Evolutionary conservation across 108 stramenopile species (phyloP).

Genomic region (Asterionellopsis glacialis): DNA sequence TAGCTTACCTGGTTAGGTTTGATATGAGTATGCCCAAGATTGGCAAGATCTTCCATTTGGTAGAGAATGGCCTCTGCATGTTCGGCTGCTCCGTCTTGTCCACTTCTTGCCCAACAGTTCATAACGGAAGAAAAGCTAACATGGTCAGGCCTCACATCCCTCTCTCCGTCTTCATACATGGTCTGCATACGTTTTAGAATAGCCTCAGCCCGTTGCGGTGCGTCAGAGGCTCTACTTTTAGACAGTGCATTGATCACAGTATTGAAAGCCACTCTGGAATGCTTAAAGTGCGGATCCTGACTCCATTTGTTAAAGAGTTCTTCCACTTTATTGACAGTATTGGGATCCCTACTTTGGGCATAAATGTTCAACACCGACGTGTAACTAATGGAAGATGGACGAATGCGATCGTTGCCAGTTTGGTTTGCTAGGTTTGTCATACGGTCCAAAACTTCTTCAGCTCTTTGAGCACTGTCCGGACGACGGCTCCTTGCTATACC

Average conservation of each 20-base stretch:
- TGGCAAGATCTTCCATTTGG: constrained; percentile 7
- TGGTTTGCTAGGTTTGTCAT: neutral
- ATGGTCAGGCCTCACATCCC: constrained; percentile 3
- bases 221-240: constrained; percentile 7
- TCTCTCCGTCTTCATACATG: neutral
- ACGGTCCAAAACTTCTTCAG: neutral
- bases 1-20: constrained; percentile 5
- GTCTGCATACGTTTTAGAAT: constrained; percentile 27
- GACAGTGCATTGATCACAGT: constrained; percentile 8
- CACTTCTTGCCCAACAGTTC: constrained; percentile 18
- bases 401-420: neutral
- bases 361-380: constrained; percentile 33
- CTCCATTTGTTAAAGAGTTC: constrained; percentile 26
- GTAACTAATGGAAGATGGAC: constrained; percentile 14
- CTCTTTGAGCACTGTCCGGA: neutral
- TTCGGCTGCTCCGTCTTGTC: constrained; percentile 11
- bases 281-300: constrained; percentile 1
- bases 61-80: constrained; percentile 16
- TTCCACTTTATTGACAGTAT: constrained; percentile 31
- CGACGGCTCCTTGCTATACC: neutral
- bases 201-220: constrained; percentile 13
- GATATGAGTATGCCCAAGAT: neutral
- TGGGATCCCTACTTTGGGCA: constrained; percentile 15
- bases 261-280: constrained; percentile 11
- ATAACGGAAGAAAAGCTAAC: constrained; percentile 14